Conservation (phyloP, 345 rosid genomes). For the Linum trigynum region DNA sequence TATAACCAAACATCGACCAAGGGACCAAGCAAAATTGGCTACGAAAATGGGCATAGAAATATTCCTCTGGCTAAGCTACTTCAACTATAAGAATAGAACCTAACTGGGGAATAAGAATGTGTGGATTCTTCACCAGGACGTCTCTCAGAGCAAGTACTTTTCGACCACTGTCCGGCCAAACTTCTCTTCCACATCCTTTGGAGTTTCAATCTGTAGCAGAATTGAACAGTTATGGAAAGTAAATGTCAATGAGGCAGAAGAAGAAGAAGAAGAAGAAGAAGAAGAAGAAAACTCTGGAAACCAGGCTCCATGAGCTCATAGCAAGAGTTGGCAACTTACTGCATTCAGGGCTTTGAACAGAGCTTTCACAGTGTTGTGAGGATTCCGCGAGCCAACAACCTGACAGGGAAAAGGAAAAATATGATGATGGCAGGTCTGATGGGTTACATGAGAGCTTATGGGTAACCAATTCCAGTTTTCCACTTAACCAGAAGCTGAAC, state of each 20-base stretch:
- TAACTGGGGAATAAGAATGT: no score
- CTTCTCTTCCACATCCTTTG: conserved; percentile 87
- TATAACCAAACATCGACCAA: no score
- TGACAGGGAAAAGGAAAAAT: conserved; percentile 15
- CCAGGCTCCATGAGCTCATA: neutral
- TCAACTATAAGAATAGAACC: no score
- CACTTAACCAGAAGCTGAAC: no score
- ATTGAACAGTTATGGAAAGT: neutral
- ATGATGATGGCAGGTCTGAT: neutral
- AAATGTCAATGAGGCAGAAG: neutral
- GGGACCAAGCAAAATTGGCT: no score
- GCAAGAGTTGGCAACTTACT: conserved; percentile 34
- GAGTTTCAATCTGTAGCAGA: conserved; percentile 66
- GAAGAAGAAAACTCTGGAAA: no score
- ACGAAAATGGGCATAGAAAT: no score
- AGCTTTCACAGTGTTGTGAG: conserved; percentile 89
- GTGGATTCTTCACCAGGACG: no score
- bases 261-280: neutral
- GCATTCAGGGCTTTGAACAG: conserved; percentile 84
- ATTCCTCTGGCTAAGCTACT: no score
- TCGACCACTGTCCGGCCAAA: conserved; percentile 90
- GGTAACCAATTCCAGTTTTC: no score
- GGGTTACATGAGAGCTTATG: neutral
- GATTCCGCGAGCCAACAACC: conserved; percentile 94
- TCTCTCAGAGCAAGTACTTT: conserved; percentile 47